Base-by-base conservation (phyloP, 2,329 filamentous ascomycete genomes). In the Fusarium camptoceras region DNA sequence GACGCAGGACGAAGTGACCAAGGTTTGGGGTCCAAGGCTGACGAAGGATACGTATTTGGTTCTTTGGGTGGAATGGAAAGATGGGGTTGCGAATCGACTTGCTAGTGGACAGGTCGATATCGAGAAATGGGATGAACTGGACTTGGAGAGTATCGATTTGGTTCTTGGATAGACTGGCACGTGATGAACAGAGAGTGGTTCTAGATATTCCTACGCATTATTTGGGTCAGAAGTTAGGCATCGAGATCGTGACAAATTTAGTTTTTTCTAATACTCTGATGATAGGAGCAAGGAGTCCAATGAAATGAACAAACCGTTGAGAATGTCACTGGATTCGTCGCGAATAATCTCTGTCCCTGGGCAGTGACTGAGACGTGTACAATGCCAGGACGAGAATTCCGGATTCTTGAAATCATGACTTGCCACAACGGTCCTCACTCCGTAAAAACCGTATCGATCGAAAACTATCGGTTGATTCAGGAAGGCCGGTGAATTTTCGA, bases 21-120 rank as follows among this genome's bases (percentile, higher is more conserved):
- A 11, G 7, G 6, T 20, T 6, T 25, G 20, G 37, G 6, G 34
- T 25, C 1, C 34, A 9, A 11, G n/a, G 12, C 2, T 47, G 1
- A 47, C 2, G 2, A 58, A 47, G 7, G 10, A 64, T 16, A 20
- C 18, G 1, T 70, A 60, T 15, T 3, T 55, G 11, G 55, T 70
- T 14, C 25, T 70, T 5, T 67, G 58, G 51, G 58, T 70, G 1
- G 47, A 64, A 42, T 55, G 51, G 58, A 39, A 64, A 20, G n/a
- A 58, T 4, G 55, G 41, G 6, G 3, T 60, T 34, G 66, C 48
- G 4, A 53, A 31, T 12, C 58, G 47, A 10, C 34, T 64, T 25
- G 68, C 47, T 2, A 70, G 34, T 7, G 55, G 55, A 4, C 24
- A 39, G 0, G 59, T 68, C 2, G 15, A 42, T 2, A 25, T 37